Evolutionary conservation across 192 early-diverging fungal genomes (phyloP), one percentile per base, ranked within the genome.

Genomic region (Cetraspora pellucida): DNA sequence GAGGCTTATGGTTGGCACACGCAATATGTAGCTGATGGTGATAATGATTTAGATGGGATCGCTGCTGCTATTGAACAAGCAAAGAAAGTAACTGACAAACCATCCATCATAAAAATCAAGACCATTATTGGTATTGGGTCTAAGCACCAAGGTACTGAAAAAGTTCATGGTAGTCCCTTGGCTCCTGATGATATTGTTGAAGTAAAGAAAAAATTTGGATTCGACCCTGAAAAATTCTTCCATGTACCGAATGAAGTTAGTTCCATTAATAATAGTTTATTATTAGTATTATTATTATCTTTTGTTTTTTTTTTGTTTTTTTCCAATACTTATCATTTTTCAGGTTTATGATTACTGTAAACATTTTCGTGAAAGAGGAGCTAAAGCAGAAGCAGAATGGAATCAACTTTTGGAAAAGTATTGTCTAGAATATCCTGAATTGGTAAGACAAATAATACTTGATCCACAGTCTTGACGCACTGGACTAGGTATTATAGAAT

Each of bases 51-150:
- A 13, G 89, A 83, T 0, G 84, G 84, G 11, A 89, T 98, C 65
- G 80, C 88, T 60, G 81, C 80, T 25, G 96, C 96, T 64, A 91
- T 98, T 61, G 90, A 89, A 54, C 79, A 83, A 16, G 96, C 97
- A 23, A 93, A 93, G 87, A 81, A 85, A 58, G 94, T 95, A 68
- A 94, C 88, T 60, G 88, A 94, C 83, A 95, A 95, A 77, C 95
- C 96, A 30, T 93, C 93, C 45, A 77, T 98, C 63, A 97, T 98
- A 87, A 89, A 90, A 77, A 82, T 97, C 82, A 85, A 85, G 76
- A 99, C 97, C 37, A 96, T 91, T 23, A 99, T 99, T 64, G 97
- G 96, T 49, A 97, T 88, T 72, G 97, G 96, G 43, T 95, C 97
- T 21, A 83, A 91, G 79, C 88, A 92, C 74, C 87, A 93, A 69